Base-by-base conservation (phyloP, 441 rosid genomes). In the Rhodomyrtus psidioides region DNA sequence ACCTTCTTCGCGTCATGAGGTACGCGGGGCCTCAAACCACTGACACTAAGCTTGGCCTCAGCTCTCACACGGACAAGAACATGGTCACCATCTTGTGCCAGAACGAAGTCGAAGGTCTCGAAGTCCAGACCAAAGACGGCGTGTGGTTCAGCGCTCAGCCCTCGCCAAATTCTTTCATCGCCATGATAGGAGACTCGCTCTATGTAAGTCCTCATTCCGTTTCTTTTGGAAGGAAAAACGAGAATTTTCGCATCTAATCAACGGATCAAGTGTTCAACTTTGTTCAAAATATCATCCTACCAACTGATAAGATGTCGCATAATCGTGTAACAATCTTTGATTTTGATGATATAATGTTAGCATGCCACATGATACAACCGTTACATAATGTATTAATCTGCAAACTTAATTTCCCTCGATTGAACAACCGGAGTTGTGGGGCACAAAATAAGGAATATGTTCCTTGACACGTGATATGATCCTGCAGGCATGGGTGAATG, bases 401-500 rank as follows among this genome's bases (percentile, higher is more conserved):
- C 74, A 16, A 60, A 28, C 34, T 2, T 4, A 28, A 60, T 60
- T 1, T 60, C 74, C 24, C 42, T 60, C 12, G 0, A 60, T 12
- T 0, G 74, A 60, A 60, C 34, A 28, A 16, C 42, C 16, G 12
- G 1, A 60, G 76, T 12, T 34, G 46, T 65, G 26, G 19, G 9
- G 34, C 46, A 59, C 21, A 21, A 14, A 44, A 53, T 15, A 17
- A 62, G 49, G 23, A 65, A 3, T 58, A 21, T 14, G 8, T 15
- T 17, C 42, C 34, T 53, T 81, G 23, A n/a, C 46, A 19, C 1
- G 3, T 59, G 24, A 82, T 28, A 70, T 84, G 88, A 74, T 85
- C 81, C 16, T 28, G 34, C 89, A 94, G 98, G 96, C 93, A 13
- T 91, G 95, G 93, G 19, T 90, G 23, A 82, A 82, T 12, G 84